Conservation (phyloP, 2,329 filamentous ascomycete genomes). For the Ceratocystis variospora region DNA sequence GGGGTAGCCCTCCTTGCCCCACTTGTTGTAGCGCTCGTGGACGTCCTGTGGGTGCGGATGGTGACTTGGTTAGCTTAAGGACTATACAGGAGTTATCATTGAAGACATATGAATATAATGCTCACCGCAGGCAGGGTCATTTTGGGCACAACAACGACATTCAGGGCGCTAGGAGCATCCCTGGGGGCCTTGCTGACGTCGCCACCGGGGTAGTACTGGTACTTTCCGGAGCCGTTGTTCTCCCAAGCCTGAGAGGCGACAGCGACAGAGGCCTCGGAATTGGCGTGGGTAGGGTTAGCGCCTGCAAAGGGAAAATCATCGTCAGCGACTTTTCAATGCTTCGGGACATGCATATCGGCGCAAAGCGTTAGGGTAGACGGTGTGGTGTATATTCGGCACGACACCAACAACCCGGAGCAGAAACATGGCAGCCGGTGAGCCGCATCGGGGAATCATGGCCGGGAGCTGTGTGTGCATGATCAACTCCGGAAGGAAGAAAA, state of each 20-base stretch:
- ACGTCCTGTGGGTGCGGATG: conserved; percentile 45
- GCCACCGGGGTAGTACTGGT: conserved; percentile 74
- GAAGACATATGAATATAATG: background rate
- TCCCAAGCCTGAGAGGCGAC: conserved; percentile 92
- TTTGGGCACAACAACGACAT: conserved; percentile 85
- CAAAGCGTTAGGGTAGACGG: background rate
- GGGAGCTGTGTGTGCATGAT: background rate
- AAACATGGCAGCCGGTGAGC: background rate
- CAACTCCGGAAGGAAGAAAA: background rate
- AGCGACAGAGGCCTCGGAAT: conserved; percentile 64
- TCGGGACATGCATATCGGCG: background rate
- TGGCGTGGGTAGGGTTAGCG: conserved; percentile 70
- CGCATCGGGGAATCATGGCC: background rate
- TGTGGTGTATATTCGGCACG: background rate
- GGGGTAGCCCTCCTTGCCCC: conserved; percentile 87
- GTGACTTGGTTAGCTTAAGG: background rate
- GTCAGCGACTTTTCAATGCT: background rate
- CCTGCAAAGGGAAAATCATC: conserved; percentile 36
- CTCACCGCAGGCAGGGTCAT: conserved; percentile 80
- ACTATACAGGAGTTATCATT: too few relatives aligned
- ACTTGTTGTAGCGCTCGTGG: conserved; percentile 99
- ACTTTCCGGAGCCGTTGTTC: conserved; percentile 50
- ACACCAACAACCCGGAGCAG: background rate
- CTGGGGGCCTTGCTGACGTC: conserved; percentile 61
- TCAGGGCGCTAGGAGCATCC: conserved; percentile 88